Base-by-base conservation (phyloP, 2,329 filamentous ascomycete species). In the Arthrobotrys iridis region DNA sequence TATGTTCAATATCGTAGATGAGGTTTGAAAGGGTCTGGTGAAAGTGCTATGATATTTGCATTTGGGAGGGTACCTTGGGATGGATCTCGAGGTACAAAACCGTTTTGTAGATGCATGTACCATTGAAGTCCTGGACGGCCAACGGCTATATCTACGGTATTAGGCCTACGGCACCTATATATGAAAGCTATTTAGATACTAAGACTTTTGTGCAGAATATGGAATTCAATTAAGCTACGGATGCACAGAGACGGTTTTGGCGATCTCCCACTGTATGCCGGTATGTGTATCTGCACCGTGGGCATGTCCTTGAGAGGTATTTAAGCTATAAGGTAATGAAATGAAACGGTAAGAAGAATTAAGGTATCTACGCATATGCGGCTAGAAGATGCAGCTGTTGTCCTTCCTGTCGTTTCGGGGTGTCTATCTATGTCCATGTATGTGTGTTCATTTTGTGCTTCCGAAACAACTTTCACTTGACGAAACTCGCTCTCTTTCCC, bases 301-400 rank as follows among this genome's bases (percentile, higher is more conserved):
- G 33, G 55, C 52, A n/a, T 33, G 33, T 40, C 35, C 35, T 57
- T 57, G 46, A 43, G 33, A 45, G 48, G 24, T 28, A 59, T 48
- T 62, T 62, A 62, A 59, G 35, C 22, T 59, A 43, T 59, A 41
- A 43, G 22, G 40, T 59, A 45, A 59, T 43, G 22, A n/a, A 43
- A 18, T 43, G 13, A 45, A 33, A 11, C 15, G 30, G 18, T 45
- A n/a, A 4, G 28, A 43, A 59, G 43, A 70, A 55, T 62, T 70
- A 70, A 70, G 24, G 58, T 71, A 64, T 63, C 57, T 71, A 50
- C 57, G 43, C 26, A 60, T 48, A 57, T 64, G 58, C 35, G 55
- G 55, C 35, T 30, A 22, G 55, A 10, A 24, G 55, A 28, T 28
- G 55, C 18, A 33, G 43, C 65, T 70, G 65, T 55, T 62, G 65